Evolutionary conservation across 2,329 filamentous ascomycete species (phyloP).

Genomic region (Dendryphion nanum): DNA sequence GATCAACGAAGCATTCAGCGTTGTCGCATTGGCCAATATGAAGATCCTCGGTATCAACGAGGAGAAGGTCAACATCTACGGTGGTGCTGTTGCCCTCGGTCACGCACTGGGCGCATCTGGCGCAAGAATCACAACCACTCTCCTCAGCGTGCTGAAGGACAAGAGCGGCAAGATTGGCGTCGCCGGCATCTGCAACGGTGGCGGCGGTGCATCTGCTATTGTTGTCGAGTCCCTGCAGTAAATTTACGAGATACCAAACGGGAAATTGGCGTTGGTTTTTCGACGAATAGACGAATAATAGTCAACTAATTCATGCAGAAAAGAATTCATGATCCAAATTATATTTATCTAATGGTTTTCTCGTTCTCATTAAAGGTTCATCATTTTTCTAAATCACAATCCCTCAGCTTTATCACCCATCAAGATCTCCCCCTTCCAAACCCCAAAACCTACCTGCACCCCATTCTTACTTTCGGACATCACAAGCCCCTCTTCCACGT

Average conservation of each 20-base stretch:
- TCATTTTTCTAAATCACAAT: too few species aligned
- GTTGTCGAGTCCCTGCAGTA: conserved; percentile 68
- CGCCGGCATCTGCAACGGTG: conserved; percentile 96
- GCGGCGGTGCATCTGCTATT: conserved; percentile 89
- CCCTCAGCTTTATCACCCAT: too few species aligned
- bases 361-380: too few species aligned
- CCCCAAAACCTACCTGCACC: too few species aligned
- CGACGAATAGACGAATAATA: conserved; percentile 1
- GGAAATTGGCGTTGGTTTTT: neutral
- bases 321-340: too few species aligned
- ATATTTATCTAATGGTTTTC: too few species aligned
- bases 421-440: too few species aligned
- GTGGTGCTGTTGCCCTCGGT: conserved; percentile 91
- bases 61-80: conserved; percentile 92
- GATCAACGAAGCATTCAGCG: conserved; percentile 99
- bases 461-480: too few species aligned
- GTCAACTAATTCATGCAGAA: too few species aligned
- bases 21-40: conserved; percentile 93
- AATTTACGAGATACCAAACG: conserved; percentile 1
- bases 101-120: conserved; percentile 93
- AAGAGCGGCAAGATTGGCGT: conserved; percentile 92
- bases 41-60: conserved; percentile 78
- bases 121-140: conserved; percentile 86
- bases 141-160: conserved; percentile 83
- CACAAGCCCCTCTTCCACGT: too few species aligned